Base-by-base conservation (phyloP, 345 rosid genomes). In the Eucalyptus polyanthemos region DNA sequence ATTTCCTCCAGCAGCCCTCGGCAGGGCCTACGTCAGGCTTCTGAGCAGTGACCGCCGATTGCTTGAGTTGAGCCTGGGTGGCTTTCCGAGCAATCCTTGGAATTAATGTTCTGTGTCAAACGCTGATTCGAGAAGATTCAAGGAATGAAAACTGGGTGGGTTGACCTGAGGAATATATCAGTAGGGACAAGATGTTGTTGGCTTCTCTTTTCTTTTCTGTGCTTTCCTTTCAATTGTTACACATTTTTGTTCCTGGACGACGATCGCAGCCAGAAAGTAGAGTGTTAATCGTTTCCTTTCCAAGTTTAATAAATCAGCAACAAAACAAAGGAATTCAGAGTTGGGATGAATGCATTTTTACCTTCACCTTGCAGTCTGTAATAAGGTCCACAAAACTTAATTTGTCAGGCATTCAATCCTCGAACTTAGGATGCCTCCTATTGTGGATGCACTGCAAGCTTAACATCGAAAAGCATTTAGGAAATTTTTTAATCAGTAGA, bases 21-120 rank as follows among this genome's bases (percentile, higher is more conserved):
- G 94, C 87, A 92, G 87, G 40, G 94, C 83, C 87, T 91, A 89
- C 86, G 94, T 92, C 83, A 95, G 94, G 88, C 95, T 95, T 72
- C 40, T 93, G 87, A 90, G 92, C 49, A 58, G 88, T 45, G 91
- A 92, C 83, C 49, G 14, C 87, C 90, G 93, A 88, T 90, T 95
- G 92, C 80, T 91, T 19, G 50, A 86, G 27, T 87, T 92, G 53
- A 85, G 87, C 90, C 86, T 86, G 40, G 88, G 89, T 50, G 56
- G 86, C 37, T 94, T 92, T 87, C 97, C 88, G 0, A 15, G 87
- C 34, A 12, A 62, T 12, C 34, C 69, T 62, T 13, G 69, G 69
- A 14, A 29, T 27, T 62, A 13, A 62, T 13, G 69, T 62, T 62
- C 34, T 13, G 34, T 62, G 69, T 29, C 69, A 62, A 62, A 62